These are phyloP conservation scores for Yarrowia keelungensis DNA, from an alignment of 805 yeast genomes.

Conservation along the genomic window DNA sequence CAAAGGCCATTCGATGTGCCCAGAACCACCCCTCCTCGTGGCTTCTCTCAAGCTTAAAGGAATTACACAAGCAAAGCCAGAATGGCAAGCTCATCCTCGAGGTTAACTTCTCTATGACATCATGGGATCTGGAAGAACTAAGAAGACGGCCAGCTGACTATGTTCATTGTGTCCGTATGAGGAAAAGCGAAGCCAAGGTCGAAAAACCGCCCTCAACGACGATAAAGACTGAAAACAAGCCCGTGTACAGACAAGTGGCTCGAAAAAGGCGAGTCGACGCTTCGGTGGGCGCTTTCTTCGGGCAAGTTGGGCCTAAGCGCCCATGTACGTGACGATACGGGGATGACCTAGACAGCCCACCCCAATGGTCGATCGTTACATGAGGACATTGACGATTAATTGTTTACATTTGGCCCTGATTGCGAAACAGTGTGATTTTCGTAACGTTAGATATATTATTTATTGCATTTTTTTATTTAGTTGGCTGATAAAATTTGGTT, in stretches of 20 bases:
- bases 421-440: neutral
- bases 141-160: constrained; percentile 11
- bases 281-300: neutral
- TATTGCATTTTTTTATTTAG: neutral
- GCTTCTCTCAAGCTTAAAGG: constrained; percentile 23
- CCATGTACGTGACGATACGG: neutral
- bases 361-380: no score
- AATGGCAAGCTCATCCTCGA: constrained; percentile 16
- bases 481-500: neutral
- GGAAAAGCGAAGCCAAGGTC: neutral
- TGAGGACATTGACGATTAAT: no score
- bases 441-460: neutral
- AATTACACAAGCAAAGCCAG: constrained; percentile 9
- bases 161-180: constrained; percentile 21
- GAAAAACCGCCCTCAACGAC: neutral
- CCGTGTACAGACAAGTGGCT: constrained; percentile 15
- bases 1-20: constrained; percentile 12
- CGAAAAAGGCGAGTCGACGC: neutral
- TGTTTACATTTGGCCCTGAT: neutral
- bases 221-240: neutral
- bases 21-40: constrained; percentile 24
- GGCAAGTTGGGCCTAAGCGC: constrained; percentile 5
- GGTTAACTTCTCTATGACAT: constrained; percentile 10
- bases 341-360: no score
- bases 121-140: constrained; percentile 17